Evolutionary conservation across 2,329 filamentous ascomycete species (phyloP).

Genomic region (Colletotrichum lindemuthianum): DNA sequence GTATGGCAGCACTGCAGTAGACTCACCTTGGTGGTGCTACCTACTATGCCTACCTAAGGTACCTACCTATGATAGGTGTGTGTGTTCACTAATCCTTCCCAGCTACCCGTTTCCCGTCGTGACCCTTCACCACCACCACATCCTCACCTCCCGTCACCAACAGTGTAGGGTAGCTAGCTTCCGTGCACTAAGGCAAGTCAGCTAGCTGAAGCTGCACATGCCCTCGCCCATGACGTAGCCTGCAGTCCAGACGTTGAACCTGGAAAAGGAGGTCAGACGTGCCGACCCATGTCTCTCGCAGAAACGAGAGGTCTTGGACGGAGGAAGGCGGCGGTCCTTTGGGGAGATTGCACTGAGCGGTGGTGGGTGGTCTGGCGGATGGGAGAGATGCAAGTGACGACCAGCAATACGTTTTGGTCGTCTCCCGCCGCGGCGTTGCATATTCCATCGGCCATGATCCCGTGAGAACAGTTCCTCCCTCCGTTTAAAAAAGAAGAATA

Average conservation of each 20-base stretch:
- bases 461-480: conserved; percentile 1
- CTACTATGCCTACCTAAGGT: too few species aligned
- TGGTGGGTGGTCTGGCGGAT: too few species aligned
- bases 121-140: neutral
- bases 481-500: too few species aligned
- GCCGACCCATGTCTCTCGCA: conserved; percentile 15
- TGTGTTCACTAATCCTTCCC: too few species aligned
- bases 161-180: neutral
- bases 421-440: conserved; percentile 13
- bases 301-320: conserved; percentile 16
- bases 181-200: too few species aligned
- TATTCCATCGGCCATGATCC: conserved; percentile 1
- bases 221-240: conserved; percentile 28
- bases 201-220: too few species aligned
- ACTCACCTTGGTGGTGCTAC: too few species aligned
- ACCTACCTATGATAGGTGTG: too few species aligned
- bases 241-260: conserved; percentile 25
- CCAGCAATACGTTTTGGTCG: conserved; percentile 12
- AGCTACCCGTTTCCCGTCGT: too few species aligned
- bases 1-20: too few species aligned
- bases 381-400: neutral
- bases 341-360: conserved; percentile 19
- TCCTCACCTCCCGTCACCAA: conserved; percentile 2
- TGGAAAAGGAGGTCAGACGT: conserved; percentile 15
- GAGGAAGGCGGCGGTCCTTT: conserved; percentile 17